Percentiles rank a stretch among this genome's conserved stretches.
Evolutionary conservation across 805 yeast species (phyloP).

Genomic region (Candida coleopterorum): DNA sequence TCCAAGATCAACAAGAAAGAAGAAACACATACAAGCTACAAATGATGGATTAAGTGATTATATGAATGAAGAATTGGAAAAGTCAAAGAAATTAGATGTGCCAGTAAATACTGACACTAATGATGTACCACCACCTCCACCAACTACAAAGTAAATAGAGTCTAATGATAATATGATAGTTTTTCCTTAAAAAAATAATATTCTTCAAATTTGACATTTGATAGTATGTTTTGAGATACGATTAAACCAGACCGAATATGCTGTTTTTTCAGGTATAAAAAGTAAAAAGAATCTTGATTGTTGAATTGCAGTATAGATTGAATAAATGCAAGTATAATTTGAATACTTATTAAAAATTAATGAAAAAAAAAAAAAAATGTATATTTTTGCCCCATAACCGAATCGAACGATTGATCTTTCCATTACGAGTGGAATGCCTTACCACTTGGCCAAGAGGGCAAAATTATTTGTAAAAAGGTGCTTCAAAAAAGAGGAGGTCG

Average conservation of each 20-base stretch:
- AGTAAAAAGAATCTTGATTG: neutral
- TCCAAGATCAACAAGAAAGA: conserved; percentile 23
- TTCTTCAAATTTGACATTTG: no score
- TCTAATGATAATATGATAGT: no score
- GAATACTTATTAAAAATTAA: no score
- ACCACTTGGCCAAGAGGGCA: conserved; percentile 52
- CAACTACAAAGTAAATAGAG: conserved; percentile 4
- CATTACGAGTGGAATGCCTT: conserved; percentile 54
- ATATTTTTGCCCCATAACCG: conserved; percentile 49
- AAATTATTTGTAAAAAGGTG: neutral
- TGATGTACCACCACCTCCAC: conserved; percentile 20
- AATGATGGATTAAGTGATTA: conserved; percentile 30
- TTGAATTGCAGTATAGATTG: neutral
- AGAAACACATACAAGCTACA: conserved; percentile 21
- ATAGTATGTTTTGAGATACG: no score
- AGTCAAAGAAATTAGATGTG: conserved; percentile 33
- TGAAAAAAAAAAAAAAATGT: conserved; percentile 4
- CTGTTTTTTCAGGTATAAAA: no score
- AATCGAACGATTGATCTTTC: conserved; percentile 52
- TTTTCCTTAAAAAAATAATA: no score
- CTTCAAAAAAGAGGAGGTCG: no score
- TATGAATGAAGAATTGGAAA: conserved; percentile 41
- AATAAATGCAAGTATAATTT: neutral
- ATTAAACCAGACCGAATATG: no score
- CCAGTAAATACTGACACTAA: conserved; percentile 8